A percentile compares a stretch with the other conserved stretches of the same genome.
phyloP scores from a whole-genome alignment of 805 yeast species.

The Nakazawaea holstii region DNA sequence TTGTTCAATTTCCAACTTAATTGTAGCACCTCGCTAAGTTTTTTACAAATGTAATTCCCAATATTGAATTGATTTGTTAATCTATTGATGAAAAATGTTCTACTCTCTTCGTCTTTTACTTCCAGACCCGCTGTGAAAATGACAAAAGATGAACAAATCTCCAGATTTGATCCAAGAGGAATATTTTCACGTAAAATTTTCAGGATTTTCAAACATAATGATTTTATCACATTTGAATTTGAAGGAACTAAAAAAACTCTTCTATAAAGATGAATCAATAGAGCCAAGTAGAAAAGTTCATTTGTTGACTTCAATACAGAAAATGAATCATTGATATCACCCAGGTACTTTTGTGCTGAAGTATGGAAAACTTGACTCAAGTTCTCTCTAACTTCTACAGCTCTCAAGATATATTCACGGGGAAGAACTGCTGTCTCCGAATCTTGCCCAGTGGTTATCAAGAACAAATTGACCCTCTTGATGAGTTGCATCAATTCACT shows the following conservation, averaged over 20 bases:
- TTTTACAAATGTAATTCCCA: constrained; percentile 38
- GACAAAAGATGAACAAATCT: constrained; percentile 50
- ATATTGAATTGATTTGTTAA: constrained; percentile 33
- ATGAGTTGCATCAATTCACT: constrained; percentile 42
- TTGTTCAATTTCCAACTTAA: constrained; percentile 49
- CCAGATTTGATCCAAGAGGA: constrained; percentile 42
- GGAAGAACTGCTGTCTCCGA: constrained; percentile 16
- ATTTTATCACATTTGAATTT: constrained; percentile 41
- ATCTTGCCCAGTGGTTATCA: constrained; percentile 6
- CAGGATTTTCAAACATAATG: constrained; percentile 36
- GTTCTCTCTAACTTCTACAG: constrained; percentile 34
- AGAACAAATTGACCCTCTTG: constrained; percentile 19
- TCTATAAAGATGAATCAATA: constrained; percentile 50
- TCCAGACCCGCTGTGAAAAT: constrained; percentile 59
- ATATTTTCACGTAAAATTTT: constrained; percentile 31
- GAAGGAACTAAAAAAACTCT: constrained; percentile 46
- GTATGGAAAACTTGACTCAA: constrained; percentile 20
- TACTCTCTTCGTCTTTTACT: constrained; percentile 29
- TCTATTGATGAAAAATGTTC: constrained; percentile 33
- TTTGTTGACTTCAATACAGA: constrained; percentile 39
- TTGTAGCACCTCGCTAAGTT: constrained; percentile 42
- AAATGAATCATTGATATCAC: constrained; percentile 13
- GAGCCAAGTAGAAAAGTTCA: constrained; percentile 45
- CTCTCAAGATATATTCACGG: constrained; percentile 23
- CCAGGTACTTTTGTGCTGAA: constrained; percentile 9